Evolutionary conservation across 2,329 filamentous ascomycete genomes (phyloP).

Genomic region (Verticillium nubilum): DNA sequence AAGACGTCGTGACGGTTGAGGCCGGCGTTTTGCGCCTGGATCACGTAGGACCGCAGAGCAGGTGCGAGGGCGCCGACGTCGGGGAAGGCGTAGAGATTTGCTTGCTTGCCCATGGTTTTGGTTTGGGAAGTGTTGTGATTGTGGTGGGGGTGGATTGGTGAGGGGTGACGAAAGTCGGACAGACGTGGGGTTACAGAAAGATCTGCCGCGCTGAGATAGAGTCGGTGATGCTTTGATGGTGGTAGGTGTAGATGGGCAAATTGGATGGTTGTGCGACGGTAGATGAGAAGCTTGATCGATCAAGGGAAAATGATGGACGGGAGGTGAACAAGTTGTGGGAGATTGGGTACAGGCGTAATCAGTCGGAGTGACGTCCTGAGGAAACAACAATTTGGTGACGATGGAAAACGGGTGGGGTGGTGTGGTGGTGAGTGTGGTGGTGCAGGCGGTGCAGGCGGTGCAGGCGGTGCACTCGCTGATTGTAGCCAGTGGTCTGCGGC

Average conservation of each 20-base stretch:
- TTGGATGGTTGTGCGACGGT: not conserved
- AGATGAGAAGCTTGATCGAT: not conserved
- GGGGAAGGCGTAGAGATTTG: slow-evolving; percentile 77
- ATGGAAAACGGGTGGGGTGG: not conserved
- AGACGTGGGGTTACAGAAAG: not conserved
- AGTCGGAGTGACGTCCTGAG: not conserved
- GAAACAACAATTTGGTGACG: not conserved
- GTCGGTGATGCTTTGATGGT: not conserved
- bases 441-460: not conserved
- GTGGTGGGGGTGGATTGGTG: slow-evolving; percentile 5
- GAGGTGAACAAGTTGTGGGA: not conserved
- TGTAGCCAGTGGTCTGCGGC: too few species aligned
- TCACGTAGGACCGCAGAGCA: slow-evolving; percentile 75
- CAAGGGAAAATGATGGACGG: not conserved
- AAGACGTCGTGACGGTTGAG: slow-evolving; percentile 77
- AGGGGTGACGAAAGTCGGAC: slow-evolving; percentile 5
- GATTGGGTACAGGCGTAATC: not conserved
- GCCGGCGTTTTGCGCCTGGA: slow-evolving; percentile 75
- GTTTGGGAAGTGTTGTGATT: slow-evolving; percentile 7
- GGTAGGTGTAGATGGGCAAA: not conserved
- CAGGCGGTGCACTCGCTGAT: not conserved
- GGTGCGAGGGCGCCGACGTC: slow-evolving; percentile 64
- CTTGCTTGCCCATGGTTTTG: slow-evolving; percentile 49
- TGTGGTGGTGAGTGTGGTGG: not conserved
- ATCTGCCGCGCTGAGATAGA: not conserved